These are phyloP conservation scores for Suillus hirtellus DNA, from an alignment of 768 basidiomycete genomes.

Conservation along the genomic window DNA sequence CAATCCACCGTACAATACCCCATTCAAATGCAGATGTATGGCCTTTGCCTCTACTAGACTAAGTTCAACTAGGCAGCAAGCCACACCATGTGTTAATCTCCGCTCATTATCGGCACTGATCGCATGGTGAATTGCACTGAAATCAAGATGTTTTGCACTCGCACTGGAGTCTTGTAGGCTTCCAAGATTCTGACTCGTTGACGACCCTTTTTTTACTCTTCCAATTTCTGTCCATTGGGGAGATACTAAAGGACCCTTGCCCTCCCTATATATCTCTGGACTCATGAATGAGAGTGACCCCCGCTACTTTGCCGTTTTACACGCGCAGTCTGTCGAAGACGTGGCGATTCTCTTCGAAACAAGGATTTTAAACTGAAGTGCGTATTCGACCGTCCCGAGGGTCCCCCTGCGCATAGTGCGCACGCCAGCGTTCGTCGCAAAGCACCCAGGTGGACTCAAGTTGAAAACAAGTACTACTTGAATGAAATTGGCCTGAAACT, in stretches of 20 bases:
- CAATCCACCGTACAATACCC: background rate
- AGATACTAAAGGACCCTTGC: background rate
- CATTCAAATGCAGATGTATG: background rate
- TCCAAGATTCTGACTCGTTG: background rate
- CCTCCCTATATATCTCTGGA: background rate
- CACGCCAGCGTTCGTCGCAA: background rate
- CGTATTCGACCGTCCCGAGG: no score
- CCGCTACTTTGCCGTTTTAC: background rate
- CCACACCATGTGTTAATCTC: background rate
- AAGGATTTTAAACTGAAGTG: no score
- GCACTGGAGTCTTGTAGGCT: background rate
- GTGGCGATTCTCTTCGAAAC: no score
- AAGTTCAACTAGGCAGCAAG: background rate
- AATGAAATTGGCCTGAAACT: background rate
- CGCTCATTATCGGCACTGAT: background rate
- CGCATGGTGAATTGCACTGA: background rate
- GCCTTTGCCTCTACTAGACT: background rate
- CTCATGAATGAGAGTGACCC: background rate
- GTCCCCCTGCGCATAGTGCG: background rate
- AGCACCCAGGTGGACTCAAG: background rate
- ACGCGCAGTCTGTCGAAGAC: background rate
- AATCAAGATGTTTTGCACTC: background rate
- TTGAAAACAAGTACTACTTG: background rate
- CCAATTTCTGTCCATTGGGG: background rate
- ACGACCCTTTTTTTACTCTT: background rate